Evolutionary conservation across 768 basidiomycete genomes (phyloP), one percentile per base, ranked within the genome.

Genomic region (Trametes cubensis): DNA sequence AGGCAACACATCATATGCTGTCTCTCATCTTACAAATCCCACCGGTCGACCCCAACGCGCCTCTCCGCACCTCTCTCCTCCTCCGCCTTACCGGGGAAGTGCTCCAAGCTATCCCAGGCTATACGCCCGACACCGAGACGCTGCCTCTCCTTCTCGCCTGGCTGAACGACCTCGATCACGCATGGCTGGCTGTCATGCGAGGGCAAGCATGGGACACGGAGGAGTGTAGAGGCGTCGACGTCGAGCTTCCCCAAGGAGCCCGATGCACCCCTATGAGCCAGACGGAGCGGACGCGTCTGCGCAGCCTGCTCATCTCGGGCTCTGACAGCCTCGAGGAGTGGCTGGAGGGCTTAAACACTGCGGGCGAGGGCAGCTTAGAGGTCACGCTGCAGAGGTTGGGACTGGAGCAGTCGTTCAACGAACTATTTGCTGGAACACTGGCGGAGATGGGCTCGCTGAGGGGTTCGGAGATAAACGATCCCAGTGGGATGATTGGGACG

Each of bases 11-110:
- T 21, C 75, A 74, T 49, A 75, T 92, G 20, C 74, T 92, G 13
- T 78, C 81, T 0, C 69, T 93, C 49, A 79, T 90, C 44, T 76
- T 92, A 20, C 89, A 86, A 69, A 88, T 92, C 51, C 91, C 90
- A 0, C 90, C 91, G 14, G 71, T 89, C 17, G 84, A 85, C 20
- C 86, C 88, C 0, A 91, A 90, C 3, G 83, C 86, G 4, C 76
- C 84, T 15, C 78, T 92, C 4, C 84, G 91, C 10, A 85, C 79
- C 8, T 78, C 85, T 2, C 84, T 85, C 61, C 78, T 92, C n/a
- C 83, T 93, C 23, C 86, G 85, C 26, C 77, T 92, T 8, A 92
- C 89, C 3, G 83, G 84, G 55, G 90, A 92, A 50, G 78, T 84
- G 18, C 75, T 92, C 65, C 75, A 72, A 60, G 79, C 83, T 11